Evolutionary conservation across 225 moss, liverwort and hornwort species (phyloP).

Genomic region (Takakia lepidozioides): DNA sequence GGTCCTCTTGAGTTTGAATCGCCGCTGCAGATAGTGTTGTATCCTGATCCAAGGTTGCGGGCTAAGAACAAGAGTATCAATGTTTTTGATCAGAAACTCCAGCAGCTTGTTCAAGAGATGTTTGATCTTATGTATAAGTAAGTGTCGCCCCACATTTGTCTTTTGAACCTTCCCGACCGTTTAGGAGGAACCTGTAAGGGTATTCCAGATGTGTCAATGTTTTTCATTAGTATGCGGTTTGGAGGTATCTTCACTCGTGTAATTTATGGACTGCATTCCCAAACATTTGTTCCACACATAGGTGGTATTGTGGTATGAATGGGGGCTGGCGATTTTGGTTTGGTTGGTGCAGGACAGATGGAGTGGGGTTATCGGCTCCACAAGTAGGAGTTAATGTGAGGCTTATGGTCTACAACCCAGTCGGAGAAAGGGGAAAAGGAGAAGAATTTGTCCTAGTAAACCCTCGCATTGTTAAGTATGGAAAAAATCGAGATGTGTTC

Average conservation of each 20-base stretch:
- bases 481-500: conserved; percentile 65
- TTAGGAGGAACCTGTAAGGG: too few relatives aligned
- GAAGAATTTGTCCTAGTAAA: conserved; percentile 81
- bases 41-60: conserved; percentile 78
- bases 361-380: conserved; percentile 87
- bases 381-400: conserved; percentile 88
- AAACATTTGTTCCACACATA: too few relatives aligned
- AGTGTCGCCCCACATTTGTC: too few relatives aligned
- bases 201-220: too few relatives aligned
- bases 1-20: conserved; percentile 73
- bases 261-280: too few relatives aligned
- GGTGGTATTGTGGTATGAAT: too few relatives aligned
- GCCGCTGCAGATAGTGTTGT: conserved; percentile 64
- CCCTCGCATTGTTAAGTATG: conserved; percentile 85
- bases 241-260: too few relatives aligned
- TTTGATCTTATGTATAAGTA: conserved; percentile 90
- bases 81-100: conserved; percentile 68
- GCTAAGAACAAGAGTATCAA: conserved; percentile 71
- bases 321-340: too few relatives aligned
- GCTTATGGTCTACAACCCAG: conserved; percentile 91
- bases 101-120: conserved; percentile 81
- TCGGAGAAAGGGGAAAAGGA: conserved; percentile 70
- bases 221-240: too few relatives aligned
- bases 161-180: too few relatives aligned
- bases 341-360: conserved; percentile 47